Conservation (phyloP, 441 rosid genomes). For the Bruguiera hainesii region DNA sequence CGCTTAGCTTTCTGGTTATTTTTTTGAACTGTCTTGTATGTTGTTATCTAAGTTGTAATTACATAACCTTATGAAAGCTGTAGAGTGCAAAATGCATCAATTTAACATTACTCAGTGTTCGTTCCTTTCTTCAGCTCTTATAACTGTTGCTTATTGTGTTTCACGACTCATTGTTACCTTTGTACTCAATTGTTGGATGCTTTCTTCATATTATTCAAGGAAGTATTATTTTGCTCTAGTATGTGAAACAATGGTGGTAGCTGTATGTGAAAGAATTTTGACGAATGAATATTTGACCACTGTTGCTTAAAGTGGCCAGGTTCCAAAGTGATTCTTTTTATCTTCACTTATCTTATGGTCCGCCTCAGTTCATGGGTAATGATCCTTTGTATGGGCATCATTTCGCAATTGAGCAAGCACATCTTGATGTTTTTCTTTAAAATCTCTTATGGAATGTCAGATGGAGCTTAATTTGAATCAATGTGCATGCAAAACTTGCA, state of each 20-base stretch:
- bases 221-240: not conserved
- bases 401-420: too few relatives aligned
- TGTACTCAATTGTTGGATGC: not conserved
- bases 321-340: too few relatives aligned
- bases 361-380: too few relatives aligned
- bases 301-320: not conserved
- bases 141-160: not conserved
- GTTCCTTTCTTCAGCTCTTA: not conserved
- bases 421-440: too few relatives aligned
- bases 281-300: not conserved
- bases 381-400: too few relatives aligned
- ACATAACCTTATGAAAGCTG: slow-evolving; percentile 19
- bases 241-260: not conserved
- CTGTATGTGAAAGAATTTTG: not conserved
- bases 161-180: not conserved
- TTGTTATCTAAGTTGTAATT: slow-evolving; percentile 22
- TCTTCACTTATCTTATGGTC: too few relatives aligned
- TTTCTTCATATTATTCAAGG: not conserved
- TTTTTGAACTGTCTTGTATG: slow-evolving; percentile 15
- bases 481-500: too few relatives aligned
- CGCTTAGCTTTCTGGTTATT: slow-evolving; percentile 38
- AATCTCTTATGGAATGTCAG: too few relatives aligned
- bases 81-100: slow-evolving; percentile 18
- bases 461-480: too few relatives aligned
- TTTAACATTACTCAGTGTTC: not conserved